These are phyloP conservation scores for Euphorbia pulcherrima DNA, from an alignment of 345 rosid species.

Conservation along the genomic window DNA sequence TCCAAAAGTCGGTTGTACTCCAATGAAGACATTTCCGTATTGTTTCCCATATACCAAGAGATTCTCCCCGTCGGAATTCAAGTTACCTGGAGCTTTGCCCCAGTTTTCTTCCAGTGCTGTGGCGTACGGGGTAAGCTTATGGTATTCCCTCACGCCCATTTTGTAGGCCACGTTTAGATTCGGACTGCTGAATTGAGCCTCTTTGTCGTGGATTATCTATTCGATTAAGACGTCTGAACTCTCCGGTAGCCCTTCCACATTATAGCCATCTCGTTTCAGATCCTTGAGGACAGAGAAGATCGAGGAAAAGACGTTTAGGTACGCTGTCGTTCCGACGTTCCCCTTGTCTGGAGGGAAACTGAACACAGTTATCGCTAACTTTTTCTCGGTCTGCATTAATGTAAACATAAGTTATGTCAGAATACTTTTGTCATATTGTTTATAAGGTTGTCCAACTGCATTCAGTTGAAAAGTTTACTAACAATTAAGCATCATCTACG, in stretches of 20 bases:
- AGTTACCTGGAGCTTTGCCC: slow-evolving; percentile 97
- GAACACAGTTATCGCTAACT: slow-evolving; percentile 89
- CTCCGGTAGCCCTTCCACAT: slow-evolving; percentile 88
- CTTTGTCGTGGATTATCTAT: slow-evolving; percentile 89
- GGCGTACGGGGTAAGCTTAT: slow-evolving; percentile 76
- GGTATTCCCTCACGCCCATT: slow-evolving; percentile 90
- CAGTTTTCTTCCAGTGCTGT: slow-evolving; percentile 88
- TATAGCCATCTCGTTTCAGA: slow-evolving; percentile 79
- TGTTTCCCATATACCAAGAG: slow-evolving; percentile 87
- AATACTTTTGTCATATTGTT: background rate
- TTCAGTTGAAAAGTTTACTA: too few relatives aligned
- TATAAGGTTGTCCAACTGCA: background rate
- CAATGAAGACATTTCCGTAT: slow-evolving; percentile 91
- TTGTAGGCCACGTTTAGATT: slow-evolving; percentile 84
- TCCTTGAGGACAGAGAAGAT: slow-evolving; percentile 84
- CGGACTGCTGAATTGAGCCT: slow-evolving; percentile 97
- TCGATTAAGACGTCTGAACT: slow-evolving; percentile 86
- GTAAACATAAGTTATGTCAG: slow-evolving; percentile 17
- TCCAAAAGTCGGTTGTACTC: slow-evolving; percentile 97
- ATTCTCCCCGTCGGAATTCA: slow-evolving; percentile 92
- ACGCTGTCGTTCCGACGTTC: slow-evolving; percentile 91
- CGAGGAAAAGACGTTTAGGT: slow-evolving; percentile 91
- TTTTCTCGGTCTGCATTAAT: slow-evolving; percentile 73
- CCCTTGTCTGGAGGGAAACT: slow-evolving; percentile 99
- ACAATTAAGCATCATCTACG: background rate